A percentile compares a stretch with the other conserved stretches of the same genome.
Evolutionary conservation across 2,329 filamentous ascomycete genomes (phyloP).

Genomic region (Colletotrichum sp.): DNA sequence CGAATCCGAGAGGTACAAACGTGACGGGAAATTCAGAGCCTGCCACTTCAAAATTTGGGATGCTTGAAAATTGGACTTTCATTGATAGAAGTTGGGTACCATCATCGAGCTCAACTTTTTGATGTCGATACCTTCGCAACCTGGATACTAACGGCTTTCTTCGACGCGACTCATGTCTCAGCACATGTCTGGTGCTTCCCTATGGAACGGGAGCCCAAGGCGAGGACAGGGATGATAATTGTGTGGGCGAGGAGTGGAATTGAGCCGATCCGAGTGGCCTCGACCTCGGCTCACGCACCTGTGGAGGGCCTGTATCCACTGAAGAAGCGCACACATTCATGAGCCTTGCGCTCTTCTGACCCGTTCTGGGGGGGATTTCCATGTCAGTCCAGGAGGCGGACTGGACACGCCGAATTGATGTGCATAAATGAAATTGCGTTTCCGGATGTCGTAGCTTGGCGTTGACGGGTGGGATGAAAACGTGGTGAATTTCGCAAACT

Average conservation of each 20-base stretch:
- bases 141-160: too few relatives aligned
- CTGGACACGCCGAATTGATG: too few relatives aligned
- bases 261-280: background rate
- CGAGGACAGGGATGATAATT: background rate
- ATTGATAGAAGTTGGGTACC: background rate
- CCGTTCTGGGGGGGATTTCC: background rate
- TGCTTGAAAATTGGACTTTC: background rate
- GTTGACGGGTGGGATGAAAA: background rate
- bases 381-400: too few relatives aligned
- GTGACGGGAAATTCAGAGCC: background rate
- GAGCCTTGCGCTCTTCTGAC: background rate
- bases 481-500: background rate
- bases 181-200: background rate
- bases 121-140: background rate
- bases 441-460: background rate
- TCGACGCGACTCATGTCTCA: background rate
- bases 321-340: background rate
- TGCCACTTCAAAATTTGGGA: background rate
- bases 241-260: background rate
- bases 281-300: background rate
- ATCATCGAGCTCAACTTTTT: background rate
- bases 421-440: constrained; percentile 10
- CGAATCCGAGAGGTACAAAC: background rate
- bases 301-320: background rate
- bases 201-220: background rate